Evolutionary conservation across 129 eudicot genomes (phyloP).

Genomic region (Lactuca saligna): DNA sequence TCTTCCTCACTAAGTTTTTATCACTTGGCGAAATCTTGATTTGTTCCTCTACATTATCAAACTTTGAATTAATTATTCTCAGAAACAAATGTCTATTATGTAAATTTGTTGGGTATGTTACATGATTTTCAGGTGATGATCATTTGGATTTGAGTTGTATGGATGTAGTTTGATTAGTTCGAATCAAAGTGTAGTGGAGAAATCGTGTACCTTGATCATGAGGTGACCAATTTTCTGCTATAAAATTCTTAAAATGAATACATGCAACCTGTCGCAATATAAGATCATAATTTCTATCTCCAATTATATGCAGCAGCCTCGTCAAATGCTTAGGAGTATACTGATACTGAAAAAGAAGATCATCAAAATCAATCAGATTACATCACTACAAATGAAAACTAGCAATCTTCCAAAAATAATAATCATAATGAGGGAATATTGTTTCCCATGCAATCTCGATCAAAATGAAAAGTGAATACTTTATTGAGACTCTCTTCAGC

Average conservation of each 20-base stretch:
- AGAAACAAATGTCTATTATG: background rate
- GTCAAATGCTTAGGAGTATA: conserved; percentile 84
- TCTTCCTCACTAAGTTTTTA: conserved; percentile 80
- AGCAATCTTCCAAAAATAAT: conserved; percentile 5
- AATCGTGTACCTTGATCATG: conserved; percentile 59
- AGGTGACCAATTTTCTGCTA: conserved; percentile 86
- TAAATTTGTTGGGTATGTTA: background rate
- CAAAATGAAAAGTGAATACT: conserved; percentile 23
- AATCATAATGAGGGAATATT: background rate
- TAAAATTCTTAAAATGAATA: conserved; percentile 86
- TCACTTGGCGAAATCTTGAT: conserved; percentile 71
- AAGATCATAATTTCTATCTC: conserved; percentile 71
- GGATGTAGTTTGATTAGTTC: background rate
- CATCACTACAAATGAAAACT: background rate
- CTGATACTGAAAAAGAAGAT: conserved; percentile 63
- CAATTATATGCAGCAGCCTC: conserved; percentile 84
- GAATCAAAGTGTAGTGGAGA: background rate
- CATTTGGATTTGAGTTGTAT: background rate
- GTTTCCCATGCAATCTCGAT: conserved; percentile 4
- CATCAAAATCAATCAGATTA: conserved; percentile 1
- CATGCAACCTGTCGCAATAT: conserved; percentile 89
- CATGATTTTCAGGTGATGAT: too few species aligned
- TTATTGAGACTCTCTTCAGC: conserved; percentile 84
- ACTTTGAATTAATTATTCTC: background rate
- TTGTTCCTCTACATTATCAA: conserved; percentile 49